A percentile compares a stretch with the other conserved stretches of the same genome.
Conservation (phyloP, 1,284 basidiomycete species). For the Thecaphora thlaspeos region DNA sequence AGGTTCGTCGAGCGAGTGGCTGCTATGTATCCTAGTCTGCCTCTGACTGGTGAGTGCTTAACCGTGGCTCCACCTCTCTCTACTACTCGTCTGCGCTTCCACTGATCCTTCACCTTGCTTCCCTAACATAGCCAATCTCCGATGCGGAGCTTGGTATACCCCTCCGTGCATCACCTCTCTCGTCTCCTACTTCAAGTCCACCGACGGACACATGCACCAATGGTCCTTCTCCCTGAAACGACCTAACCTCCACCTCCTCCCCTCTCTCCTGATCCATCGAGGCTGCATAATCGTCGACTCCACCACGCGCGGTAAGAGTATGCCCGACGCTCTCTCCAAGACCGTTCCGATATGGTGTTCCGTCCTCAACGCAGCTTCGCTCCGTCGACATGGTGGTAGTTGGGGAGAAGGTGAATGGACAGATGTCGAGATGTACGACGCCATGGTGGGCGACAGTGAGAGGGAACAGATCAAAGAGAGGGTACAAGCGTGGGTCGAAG, state of each 20-base stretch:
- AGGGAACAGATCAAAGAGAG: constrained; percentile 69
- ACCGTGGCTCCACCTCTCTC: too few species aligned
- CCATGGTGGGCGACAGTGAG: constrained; percentile 62
- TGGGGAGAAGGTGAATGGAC: too few species aligned
- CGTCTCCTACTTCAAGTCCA: constrained; percentile 90
- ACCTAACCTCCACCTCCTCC: constrained; percentile 78
- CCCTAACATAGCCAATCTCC: constrained; percentile 70
- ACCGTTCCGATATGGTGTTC: constrained; percentile 95
- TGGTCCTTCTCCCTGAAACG: constrained; percentile 59
- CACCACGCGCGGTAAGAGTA: constrained; percentile 85
- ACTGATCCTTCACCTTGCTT: neutral
- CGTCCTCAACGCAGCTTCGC: constrained; percentile 74
- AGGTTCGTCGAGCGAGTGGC: neutral
- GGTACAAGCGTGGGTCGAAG: constrained; percentile 69
- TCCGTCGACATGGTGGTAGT: too few species aligned
- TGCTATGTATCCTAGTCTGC: neutral
- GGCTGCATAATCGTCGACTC: constrained; percentile 88
- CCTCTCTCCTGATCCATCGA: constrained; percentile 66
- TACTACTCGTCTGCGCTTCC: neutral
- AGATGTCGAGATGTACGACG: constrained; percentile 65
- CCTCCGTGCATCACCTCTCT: constrained; percentile 64
- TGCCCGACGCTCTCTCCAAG: constrained; percentile 91
- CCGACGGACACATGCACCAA: constrained; percentile 80
- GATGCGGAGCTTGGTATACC: constrained; percentile 93
- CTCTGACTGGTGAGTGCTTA: neutral